Evolutionary conservation across 495 filamentous ascomycete species (phyloP).

Genomic region (Penicillium longicatenatum): DNA sequence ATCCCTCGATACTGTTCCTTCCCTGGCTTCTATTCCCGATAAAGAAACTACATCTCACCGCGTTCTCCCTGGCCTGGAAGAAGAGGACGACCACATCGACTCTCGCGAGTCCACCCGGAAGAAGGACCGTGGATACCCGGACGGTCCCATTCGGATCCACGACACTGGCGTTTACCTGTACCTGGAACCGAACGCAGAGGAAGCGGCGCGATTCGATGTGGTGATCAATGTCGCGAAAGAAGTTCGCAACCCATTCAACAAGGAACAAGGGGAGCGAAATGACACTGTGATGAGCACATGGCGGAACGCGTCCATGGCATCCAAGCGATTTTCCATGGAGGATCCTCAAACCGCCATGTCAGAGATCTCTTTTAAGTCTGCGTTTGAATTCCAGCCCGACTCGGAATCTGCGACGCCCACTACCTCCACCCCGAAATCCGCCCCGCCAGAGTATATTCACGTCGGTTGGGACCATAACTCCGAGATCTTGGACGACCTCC

Average conservation of each 20-base stretch:
- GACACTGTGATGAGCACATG: constrained; percentile 46
- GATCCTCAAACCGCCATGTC: constrained; percentile 72
- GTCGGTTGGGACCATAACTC: constrained; percentile 98
- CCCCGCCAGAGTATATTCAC: constrained; percentile 87
- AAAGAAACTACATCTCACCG: constrained; percentile 26
- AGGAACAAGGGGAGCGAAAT: constrained; percentile 30
- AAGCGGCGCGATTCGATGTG: constrained; percentile 85
- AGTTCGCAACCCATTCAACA: constrained; percentile 81
- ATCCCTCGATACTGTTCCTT: constrained; percentile 31
- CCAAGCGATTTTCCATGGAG: constrained; percentile 41
- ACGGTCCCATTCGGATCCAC: constrained; percentile 90
- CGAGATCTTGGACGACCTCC: constrained; percentile 85
- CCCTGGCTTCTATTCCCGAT: constrained; percentile 28
- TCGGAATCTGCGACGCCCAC: constrained; percentile 56
- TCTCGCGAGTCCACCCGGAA: constrained; percentile 66
- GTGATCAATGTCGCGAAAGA: constrained; percentile 96
- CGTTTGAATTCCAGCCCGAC: constrained; percentile 57
- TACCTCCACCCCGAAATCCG: constrained; percentile 32
- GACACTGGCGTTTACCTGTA: constrained; percentile 92
- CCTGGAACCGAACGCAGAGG: constrained; percentile 82
- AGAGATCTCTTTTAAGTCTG: constrained; percentile 69
- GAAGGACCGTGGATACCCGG: constrained; percentile 79
- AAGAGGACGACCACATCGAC: constrained; percentile 79
- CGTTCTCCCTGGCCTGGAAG: constrained; percentile 51
- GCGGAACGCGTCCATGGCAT: constrained; percentile 36